These are phyloP conservation scores for Diaporthe citrichinensis DNA, from an alignment of 2,329 filamentous ascomycete species.

Conservation along the genomic window DNA sequence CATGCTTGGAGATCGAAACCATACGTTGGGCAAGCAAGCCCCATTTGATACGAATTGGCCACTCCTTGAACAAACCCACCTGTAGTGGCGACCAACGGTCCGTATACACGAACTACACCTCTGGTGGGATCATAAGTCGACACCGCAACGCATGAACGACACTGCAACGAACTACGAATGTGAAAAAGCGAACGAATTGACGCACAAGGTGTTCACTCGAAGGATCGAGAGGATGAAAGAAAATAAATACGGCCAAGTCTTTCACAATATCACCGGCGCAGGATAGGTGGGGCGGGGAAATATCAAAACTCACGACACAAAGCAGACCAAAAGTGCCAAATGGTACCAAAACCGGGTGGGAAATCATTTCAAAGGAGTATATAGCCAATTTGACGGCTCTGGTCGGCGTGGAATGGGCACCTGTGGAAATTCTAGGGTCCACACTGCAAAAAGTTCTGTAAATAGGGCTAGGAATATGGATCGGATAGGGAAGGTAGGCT, in stretches of 20 bases:
- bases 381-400: neutral
- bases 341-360: neutral
- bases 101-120: neutral
- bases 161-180: conserved; percentile 3
- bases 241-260: neutral
- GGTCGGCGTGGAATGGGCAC: neutral
- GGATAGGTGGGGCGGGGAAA: conserved; percentile 5
- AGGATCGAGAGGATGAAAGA: neutral
- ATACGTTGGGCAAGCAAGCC: conserved; percentile 15
- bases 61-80: neutral
- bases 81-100: neutral
- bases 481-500: conserved; percentile 4
- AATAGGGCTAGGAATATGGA: neutral
- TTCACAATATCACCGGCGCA: conserved; percentile 3
- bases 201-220: neutral
- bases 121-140: neutral
- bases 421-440: neutral
- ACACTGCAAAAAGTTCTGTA: conserved; percentile 11
- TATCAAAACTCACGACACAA: neutral
- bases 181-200: conserved; percentile 27
- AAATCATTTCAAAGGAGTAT: conserved; percentile 9
- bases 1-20: neutral
- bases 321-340: conserved; percentile 9
- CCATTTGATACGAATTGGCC: neutral
- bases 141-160: conserved; percentile 28